Conservation (phyloP, 768 basidiomycete species). For the Leucocoprinus leucothites region DNA sequence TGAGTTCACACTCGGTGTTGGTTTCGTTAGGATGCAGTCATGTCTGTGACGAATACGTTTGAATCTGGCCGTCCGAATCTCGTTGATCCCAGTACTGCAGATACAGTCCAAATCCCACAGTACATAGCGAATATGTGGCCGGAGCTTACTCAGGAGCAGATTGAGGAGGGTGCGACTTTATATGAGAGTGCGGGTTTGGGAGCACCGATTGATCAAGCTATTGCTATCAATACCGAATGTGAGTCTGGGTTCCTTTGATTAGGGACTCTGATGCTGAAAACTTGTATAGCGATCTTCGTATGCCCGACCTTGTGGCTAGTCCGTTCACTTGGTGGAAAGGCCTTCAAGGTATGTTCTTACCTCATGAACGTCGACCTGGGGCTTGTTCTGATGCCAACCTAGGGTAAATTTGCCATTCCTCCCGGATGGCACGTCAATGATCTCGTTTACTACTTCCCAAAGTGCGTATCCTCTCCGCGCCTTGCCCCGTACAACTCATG, state of each 20-base stretch:
- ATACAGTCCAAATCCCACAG: conserved; percentile 22
- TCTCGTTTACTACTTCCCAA: neutral
- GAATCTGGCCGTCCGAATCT: conserved; percentile 37
- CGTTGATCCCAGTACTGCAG: conserved; percentile 25
- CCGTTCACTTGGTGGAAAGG: conserved; percentile 23
- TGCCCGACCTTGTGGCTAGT: conserved; percentile 41
- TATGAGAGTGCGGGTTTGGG: conserved; percentile 8
- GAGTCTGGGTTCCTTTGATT: neutral
- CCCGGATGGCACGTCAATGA: too few relatives aligned
- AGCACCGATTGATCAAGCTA: conserved; percentile 3
- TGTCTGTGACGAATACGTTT: conserved; percentile 34
- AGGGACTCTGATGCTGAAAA: neutral
- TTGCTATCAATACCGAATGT: conserved; percentile 14
- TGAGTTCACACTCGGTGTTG: neutral
- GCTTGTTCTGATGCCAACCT: neutral
- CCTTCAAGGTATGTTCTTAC: conserved; percentile 28
- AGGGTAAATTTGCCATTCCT: conserved; percentile 42
- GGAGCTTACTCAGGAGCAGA: conserved; percentile 23
- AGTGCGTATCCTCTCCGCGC: too few relatives aligned
- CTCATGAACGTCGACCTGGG: neutral
- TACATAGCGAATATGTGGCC: conserved; percentile 39
- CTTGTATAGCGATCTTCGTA: conserved; percentile 35
- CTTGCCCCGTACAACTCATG: too few relatives aligned
- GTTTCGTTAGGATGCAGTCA: conserved; percentile 10
- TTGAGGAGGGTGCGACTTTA: conserved; percentile 7